Conservation (phyloP, 2,329 filamentous ascomycete genomes). For the Cercospora sojina region DNA sequence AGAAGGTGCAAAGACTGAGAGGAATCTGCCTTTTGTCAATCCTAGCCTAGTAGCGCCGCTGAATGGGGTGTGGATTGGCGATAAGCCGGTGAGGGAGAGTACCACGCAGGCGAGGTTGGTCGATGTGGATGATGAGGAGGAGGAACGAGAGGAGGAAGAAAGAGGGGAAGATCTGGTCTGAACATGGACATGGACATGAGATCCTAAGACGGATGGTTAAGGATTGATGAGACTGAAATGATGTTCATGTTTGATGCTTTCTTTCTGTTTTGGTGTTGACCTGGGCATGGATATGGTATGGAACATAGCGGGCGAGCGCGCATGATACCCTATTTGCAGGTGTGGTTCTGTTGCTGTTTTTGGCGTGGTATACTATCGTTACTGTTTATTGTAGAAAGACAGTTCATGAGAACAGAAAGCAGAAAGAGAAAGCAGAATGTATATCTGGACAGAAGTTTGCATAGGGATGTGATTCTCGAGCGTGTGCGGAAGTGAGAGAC, state of each 20-base stretch:
- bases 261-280: neutral
- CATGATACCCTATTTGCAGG: conserved; percentile 11
- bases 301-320: conserved; percentile 3
- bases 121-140: conserved; percentile 10
- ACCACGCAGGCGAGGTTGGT: conserved; percentile 10
- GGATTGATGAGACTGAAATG: neutral
- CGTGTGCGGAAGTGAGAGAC: neutral
- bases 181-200: neutral
- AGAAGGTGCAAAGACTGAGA: conserved; percentile 48
- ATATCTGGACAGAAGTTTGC: neutral
- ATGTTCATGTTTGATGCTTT: neutral
- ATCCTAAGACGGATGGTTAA: neutral
- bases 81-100: neutral
- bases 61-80: conserved; percentile 34
- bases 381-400: neutral
- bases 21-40: conserved; percentile 70
- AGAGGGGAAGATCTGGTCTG: neutral
- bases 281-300: neutral
- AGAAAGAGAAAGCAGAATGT: neutral
- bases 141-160: neutral
- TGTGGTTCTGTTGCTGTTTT: neutral
- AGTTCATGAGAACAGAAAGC: neutral
- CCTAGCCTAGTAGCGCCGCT: conserved; percentile 66
- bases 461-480: neutral
- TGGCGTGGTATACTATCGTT: neutral